Evolutionary conservation across 1,139 yeast genomes (phyloP), one percentile per base, ranked within the genome.

Genomic region (Blastobotrys apis): DNA sequence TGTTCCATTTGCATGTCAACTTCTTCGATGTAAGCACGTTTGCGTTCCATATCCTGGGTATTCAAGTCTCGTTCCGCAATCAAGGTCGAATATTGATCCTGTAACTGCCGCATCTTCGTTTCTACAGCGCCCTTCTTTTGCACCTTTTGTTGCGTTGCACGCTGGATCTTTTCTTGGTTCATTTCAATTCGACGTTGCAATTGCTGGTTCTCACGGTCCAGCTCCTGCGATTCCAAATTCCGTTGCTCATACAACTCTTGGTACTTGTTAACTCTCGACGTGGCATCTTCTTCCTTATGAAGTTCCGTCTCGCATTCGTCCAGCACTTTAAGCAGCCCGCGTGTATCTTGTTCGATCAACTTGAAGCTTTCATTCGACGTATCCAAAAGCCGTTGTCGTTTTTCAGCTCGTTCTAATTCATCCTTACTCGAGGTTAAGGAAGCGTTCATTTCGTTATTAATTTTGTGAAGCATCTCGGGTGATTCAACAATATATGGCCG

Each of bases 401-500:
- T 54, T 50, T 81, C 84, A 19, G 78, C 53, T 4, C 65, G 63
- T 16, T 65, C 62, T 31, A 79, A 62, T 6, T 65, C 63, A 2
- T 61, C 59, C 42, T 72, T 71, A 48, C 74, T 76, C 3, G 65
- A 65, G 8, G 65, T 62, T 20, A 81, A 67, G 12, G 77, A 72
- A n/a, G 61, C 61, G 33, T 70, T 68, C 63, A 84, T 69, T 48
- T 81, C 84, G 9, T 71, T 66, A 23, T 83, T 78, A 21, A 78
- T 72, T 50, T 72, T 73, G 38, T 71, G 71, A 15, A 84, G 66
- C 26, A 75, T 73, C 23, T 73, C 75, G 8, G 86, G 78, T 39
- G 85, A 80, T 41, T 82, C 80, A 37, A 77, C 73, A 12, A 81
- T 70, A 54, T 81, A 82, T 26, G 75, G 74, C 48, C 77, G 73